Evolutionary conservation across 1,284 basidiomycete species (phyloP).

Genomic region (Apiotrichum laibachii): DNA sequence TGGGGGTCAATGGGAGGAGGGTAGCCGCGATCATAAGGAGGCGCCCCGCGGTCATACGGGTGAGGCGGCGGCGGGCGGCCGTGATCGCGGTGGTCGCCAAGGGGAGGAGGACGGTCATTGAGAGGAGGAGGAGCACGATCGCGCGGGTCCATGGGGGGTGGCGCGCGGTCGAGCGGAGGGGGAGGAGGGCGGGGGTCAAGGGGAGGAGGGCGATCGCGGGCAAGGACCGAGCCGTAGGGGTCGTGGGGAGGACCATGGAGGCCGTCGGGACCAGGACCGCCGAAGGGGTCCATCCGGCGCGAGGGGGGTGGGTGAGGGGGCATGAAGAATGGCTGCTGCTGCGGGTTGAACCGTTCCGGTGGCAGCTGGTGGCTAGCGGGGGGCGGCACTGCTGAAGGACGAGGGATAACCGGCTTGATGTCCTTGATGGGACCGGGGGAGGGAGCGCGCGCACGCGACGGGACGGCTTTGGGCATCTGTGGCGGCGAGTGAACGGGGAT

Average conservation of each 20-base stretch:
- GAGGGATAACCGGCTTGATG: too few species aligned
- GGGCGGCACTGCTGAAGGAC: too few species aligned
- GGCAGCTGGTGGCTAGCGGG: too few species aligned
- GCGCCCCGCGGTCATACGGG: neutral
- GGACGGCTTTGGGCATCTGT: neutral
- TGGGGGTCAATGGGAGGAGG: neutral
- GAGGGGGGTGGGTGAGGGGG: neutral
- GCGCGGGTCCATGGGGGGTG: neutral
- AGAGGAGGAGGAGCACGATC: constrained; percentile 3
- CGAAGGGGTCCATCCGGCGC: neutral
- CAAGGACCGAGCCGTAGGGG: neutral
- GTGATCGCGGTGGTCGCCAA: neutral
- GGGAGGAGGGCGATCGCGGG: neutral
- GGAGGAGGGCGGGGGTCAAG: neutral
- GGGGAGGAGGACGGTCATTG: constrained; percentile 2
- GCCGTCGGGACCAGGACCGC: neutral
- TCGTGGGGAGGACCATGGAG: neutral
- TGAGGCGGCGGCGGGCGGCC: neutral
- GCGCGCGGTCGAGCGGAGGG: neutral
- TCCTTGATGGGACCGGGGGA: too few species aligned
- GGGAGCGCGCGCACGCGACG: neutral
- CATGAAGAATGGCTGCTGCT: neutral
- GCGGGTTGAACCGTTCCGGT: neutral
- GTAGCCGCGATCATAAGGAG: neutral
- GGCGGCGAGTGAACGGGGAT: neutral